Conservation (phyloP, 441 rosid genomes). For the Pelargonium citronellum region DNA sequence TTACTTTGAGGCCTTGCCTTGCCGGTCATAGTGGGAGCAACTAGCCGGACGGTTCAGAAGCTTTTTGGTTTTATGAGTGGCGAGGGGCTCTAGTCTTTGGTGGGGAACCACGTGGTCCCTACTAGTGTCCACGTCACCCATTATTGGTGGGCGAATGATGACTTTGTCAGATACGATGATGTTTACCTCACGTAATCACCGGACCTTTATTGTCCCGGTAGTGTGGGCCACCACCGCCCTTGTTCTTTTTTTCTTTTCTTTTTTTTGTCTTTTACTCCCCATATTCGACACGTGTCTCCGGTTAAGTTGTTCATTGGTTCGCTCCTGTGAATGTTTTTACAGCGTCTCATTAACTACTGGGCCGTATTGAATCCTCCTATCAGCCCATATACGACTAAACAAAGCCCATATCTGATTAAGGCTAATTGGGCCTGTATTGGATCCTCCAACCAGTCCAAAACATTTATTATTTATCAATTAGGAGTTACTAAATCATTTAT, state of each 20-base stretch:
- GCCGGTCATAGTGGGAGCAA: constrained; percentile 38
- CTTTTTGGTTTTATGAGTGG: constrained; percentile 9
- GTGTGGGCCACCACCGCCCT: neutral
- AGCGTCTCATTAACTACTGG: no score
- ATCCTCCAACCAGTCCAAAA: no score
- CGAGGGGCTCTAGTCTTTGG: constrained; percentile 9
- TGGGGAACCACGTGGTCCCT: constrained; percentile 17
- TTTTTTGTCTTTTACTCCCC: neutral
- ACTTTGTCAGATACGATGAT: constrained; percentile 29
- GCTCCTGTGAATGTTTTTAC: no score
- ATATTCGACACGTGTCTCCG: neutral
- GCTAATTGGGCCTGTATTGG: no score
- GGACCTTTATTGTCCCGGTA: neutral
- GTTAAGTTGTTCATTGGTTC: neutral
- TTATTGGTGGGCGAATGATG: constrained; percentile 28
- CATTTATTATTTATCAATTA: no score
- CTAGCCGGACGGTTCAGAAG: constrained; percentile 32
- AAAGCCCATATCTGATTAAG: no score
- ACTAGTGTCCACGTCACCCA: constrained; percentile 23
- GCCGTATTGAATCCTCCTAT: no score
- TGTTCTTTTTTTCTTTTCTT: neutral
- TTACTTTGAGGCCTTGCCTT: constrained; percentile 27
- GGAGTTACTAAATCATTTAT: no score
- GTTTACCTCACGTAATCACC: constrained; percentile 24
- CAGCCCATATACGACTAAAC: no score